phyloP scores from a whole-genome alignment of 2,329 filamentous ascomycete species.

The Cladosporium colombiae region DNA sequence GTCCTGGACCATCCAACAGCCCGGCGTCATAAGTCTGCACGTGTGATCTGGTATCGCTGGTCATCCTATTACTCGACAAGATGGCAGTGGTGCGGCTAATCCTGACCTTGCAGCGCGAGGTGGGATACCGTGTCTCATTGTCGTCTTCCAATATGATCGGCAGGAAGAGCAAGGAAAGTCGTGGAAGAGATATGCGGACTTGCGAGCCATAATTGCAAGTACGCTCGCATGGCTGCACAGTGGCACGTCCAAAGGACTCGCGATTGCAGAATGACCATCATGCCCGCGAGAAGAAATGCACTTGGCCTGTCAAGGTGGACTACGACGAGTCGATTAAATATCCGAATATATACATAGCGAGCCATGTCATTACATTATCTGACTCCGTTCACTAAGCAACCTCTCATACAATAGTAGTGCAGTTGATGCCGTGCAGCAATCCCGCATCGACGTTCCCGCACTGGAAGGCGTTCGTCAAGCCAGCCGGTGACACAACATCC shows the following conservation, averaged over 20 bases:
- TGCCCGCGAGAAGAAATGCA: neutral
- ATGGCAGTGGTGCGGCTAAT: too few species aligned
- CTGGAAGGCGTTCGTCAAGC: slow-evolving; percentile 32
- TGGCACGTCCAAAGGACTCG: neutral
- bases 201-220: neutral
- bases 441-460: slow-evolving; percentile 36
- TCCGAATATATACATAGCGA: neutral
- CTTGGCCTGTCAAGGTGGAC: neutral
- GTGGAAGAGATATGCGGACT: neutral
- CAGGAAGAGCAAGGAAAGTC: neutral
- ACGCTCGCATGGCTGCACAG: neutral
- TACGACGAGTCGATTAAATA: neutral
- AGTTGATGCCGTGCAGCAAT: slow-evolving; percentile 35
- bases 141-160: neutral
- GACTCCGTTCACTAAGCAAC: neutral
- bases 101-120: too few species aligned
- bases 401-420: slow-evolving; percentile 25
- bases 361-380: neutral
- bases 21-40: neutral
- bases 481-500: slow-evolving; percentile 30
- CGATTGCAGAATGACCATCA: neutral
- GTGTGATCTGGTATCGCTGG: neutral
- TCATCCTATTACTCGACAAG: neutral
- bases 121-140: too few species aligned
- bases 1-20: neutral